Percentiles rank a stretch among this genome's conserved stretches.
Evolutionary conservation across 2,329 filamentous ascomycete genomes (phyloP).

Genomic region (Delphinella strobiligena): DNA sequence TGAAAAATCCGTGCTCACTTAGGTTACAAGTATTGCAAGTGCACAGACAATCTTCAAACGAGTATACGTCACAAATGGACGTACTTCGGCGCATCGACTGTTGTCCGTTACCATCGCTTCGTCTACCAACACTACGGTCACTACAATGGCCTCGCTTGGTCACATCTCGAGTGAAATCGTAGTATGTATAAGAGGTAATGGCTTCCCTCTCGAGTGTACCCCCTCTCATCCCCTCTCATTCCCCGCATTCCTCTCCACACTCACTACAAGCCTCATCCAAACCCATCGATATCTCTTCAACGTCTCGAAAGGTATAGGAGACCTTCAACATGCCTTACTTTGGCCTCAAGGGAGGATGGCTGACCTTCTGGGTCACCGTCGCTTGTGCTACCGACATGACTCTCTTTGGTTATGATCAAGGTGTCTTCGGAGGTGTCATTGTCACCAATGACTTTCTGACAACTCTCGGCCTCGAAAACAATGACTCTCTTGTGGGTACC

Average conservation of each 20-base stretch:
- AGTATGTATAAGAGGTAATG: too few species aligned
- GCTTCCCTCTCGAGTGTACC: too few species aligned
- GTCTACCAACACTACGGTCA: too few species aligned
- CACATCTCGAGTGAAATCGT: too few species aligned
- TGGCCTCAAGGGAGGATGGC: constrained; percentile 42
- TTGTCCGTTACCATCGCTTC: too few species aligned
- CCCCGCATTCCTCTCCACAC: background rate
- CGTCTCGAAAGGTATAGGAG: background rate
- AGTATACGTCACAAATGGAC: too few species aligned
- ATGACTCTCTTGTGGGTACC: constrained; percentile 19
- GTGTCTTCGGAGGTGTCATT: constrained; percentile 44
- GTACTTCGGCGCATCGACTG: too few species aligned
- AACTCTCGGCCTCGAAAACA: constrained; percentile 29
- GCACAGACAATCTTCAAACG: too few species aligned
- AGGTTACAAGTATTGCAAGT: too few species aligned
- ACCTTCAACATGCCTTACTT: constrained; percentile 31
- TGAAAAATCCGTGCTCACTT: too few species aligned
- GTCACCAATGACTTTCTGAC: constrained; percentile 42
- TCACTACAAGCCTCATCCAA: background rate
- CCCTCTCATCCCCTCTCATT: too few species aligned
- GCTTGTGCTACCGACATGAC: constrained; percentile 36
- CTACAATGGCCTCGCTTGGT: too few species aligned
- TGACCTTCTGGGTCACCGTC: constrained; percentile 45
- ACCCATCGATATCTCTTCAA: background rate
- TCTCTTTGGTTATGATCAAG: constrained; percentile 26